Percentiles rank a stretch among this genome's conserved stretches.
These are phyloP conservation scores for Bonnemaisonia californica DNA, from an alignment of 31 red algal genomes.

Conservation along the genomic window DNA sequence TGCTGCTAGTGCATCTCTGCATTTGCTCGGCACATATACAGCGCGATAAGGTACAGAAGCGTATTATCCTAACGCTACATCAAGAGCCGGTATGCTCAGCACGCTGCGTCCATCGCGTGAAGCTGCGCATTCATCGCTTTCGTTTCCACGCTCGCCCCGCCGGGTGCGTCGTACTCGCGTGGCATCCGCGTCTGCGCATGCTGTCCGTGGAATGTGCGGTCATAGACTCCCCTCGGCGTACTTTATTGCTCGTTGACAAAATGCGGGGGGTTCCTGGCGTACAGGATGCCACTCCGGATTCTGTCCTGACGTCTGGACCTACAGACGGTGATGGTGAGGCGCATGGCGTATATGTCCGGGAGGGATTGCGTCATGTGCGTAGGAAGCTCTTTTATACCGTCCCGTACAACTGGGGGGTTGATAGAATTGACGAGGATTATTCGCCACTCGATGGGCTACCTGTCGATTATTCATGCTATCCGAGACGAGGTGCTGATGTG, in stretches of 20 bases:
- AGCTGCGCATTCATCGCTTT: slow-evolving; percentile 1
- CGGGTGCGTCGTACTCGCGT: slow-evolving; percentile 24
- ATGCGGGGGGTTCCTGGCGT: slow-evolving; percentile 41
- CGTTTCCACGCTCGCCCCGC: slow-evolving; percentile 23
- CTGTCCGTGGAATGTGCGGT: slow-evolving; percentile 22
- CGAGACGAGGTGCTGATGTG: slow-evolving; percentile 39
- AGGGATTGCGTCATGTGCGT: too few species aligned
- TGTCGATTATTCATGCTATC: slow-evolving; percentile 56
- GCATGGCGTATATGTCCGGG: too few species aligned
- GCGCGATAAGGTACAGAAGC: slow-evolving; percentile 30
- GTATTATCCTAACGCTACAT: slow-evolving; percentile 34
- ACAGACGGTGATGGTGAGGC: slow-evolving; percentile 7
- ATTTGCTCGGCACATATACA: not conserved
- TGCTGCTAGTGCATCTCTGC: not conserved
- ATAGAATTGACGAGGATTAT: slow-evolving; percentile 48
- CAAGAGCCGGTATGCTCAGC: not conserved
- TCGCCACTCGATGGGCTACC: slow-evolving; percentile 26
- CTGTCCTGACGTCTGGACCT: slow-evolving; percentile 34
- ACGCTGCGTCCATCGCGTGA: slow-evolving; percentile 9
- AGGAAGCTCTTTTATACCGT: too few species aligned
- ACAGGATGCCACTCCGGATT: slow-evolving; percentile 23
- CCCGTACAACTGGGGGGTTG: slow-evolving; percentile 65
- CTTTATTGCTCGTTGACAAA: slow-evolving; percentile 21
- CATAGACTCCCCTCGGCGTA: slow-evolving; percentile 8
- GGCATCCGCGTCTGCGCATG: slow-evolving; percentile 42